These are phyloP conservation scores for Fusarium protoensiforme DNA, from an alignment of 2,329 filamentous ascomycete genomes.

Conservation along the genomic window DNA sequence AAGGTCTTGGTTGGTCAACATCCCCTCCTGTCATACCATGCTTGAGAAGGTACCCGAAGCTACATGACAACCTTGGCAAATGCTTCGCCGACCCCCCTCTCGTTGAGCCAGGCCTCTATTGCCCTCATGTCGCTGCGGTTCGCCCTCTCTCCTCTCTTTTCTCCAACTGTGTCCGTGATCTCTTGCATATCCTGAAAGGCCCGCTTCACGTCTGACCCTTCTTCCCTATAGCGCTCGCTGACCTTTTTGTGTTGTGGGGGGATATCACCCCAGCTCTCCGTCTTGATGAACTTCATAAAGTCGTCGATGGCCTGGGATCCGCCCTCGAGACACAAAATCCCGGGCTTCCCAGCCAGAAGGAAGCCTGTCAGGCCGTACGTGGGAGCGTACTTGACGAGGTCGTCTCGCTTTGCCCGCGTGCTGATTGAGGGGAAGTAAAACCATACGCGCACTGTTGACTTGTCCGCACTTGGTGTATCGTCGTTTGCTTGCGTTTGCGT, in stretches of 20 bases:
- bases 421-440: conserved; percentile 73
- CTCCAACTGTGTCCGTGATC: conserved; percentile 62
- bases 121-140: conserved; percentile 66
- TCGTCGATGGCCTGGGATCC: conserved; percentile 60
- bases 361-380: conserved; percentile 67
- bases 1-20: background rate
- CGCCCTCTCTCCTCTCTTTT: conserved; percentile 59
- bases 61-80: conserved; percentile 43
- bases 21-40: background rate
- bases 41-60: background rate
- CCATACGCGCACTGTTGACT: conserved; percentile 63
- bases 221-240: conserved; percentile 64
- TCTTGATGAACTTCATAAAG: conserved; percentile 73
- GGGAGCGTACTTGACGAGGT: conserved; percentile 65
- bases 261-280: conserved; percentile 71
- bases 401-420: conserved; percentile 67
- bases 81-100: conserved; percentile 42
- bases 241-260: conserved; percentile 72
- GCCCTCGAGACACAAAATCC: conserved; percentile 64
- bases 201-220: conserved; percentile 42
- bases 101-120: conserved; percentile 60
- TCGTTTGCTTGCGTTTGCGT: conserved; percentile 15
- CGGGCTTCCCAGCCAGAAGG: conserved; percentile 69
- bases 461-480: background rate
- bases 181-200: conserved; percentile 67